A percentile compares a stretch with the other conserved stretches of the same genome.
Evolutionary conservation across 176 grass and related monocot species (phyloP).

Genomic region (Rhynchospora breviuscula): DNA sequence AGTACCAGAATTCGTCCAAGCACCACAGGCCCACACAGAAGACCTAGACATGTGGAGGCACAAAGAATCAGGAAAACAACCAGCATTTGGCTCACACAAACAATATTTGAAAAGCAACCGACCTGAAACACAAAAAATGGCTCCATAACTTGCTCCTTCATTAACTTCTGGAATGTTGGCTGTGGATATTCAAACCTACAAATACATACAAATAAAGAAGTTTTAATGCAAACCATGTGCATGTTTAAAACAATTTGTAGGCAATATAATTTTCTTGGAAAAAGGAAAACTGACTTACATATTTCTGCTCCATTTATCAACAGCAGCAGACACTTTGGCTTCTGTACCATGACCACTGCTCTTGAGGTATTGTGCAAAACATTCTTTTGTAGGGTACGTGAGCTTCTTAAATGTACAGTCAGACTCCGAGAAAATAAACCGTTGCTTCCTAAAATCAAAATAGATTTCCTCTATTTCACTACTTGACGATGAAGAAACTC

Average conservation of each 20-base stretch:
- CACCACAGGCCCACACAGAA: conserved; percentile 98
- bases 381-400: conserved; percentile 77
- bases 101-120: conserved; percentile 22
- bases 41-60: conserved; percentile 53
- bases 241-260: neutral
- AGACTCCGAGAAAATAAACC: conserved; percentile 64
- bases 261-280: neutral
- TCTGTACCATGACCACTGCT: conserved; percentile 87
- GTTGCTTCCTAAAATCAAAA: conserved; percentile 98
- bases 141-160: conserved; percentile 94
- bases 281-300: conserved; percentile 40
- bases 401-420: conserved; percentile 84
- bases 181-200: conserved; percentile 97
- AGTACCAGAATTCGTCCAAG: conserved; percentile 98
- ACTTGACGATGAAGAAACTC: conserved; percentile 43
- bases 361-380: conserved; percentile 59
- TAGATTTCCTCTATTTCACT: conserved; percentile 72
- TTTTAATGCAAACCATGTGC: neutral
- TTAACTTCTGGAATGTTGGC: conserved; percentile 97
- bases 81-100: neutral
- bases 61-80: conserved; percentile 25
- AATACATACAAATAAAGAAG: conserved; percentile 20
- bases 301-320: conserved; percentile 98
- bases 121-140: conserved; percentile 99
- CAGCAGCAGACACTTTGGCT: conserved; percentile 57